These are phyloP conservation scores for Coprinopsis sp. DNA, from an alignment of 768 basidiomycete species.

Conservation along the genomic window DNA sequence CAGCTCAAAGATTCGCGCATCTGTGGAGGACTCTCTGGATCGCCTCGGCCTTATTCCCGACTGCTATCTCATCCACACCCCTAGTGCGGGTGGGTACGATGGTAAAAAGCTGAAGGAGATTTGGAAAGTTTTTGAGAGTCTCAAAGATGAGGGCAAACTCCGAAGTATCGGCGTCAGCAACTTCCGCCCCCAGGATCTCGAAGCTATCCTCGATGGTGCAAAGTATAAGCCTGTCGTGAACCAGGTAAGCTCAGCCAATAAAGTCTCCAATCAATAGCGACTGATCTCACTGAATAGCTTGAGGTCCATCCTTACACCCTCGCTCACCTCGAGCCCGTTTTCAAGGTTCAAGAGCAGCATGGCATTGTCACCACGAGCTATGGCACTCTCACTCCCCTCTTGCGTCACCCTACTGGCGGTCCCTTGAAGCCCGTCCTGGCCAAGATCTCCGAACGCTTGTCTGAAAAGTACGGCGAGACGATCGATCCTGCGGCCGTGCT, in stretches of 20 bases:
- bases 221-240: constrained; percentile 51
- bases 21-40: constrained; percentile 42
- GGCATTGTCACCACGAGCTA: constrained; percentile 35
- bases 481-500: constrained; percentile 23
- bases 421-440: constrained; percentile 35
- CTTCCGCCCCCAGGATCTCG: constrained; percentile 42
- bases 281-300: constrained; percentile 17
- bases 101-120: constrained; percentile 26
- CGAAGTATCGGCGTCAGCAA: constrained; percentile 51
- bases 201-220: constrained; percentile 37
- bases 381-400: constrained; percentile 32
- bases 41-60: constrained; percentile 46
- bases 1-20: constrained; percentile 29
- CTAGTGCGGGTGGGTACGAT: constrained; percentile 25
- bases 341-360: constrained; percentile 31
- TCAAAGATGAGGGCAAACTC: constrained; percentile 36
- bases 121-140: constrained; percentile 51
- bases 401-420: constrained; percentile 33
- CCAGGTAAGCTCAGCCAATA: constrained; percentile 30
- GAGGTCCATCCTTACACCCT: constrained; percentile 35
- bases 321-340: constrained; percentile 28
- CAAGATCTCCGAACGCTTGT: constrained; percentile 27
- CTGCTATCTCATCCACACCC: constrained; percentile 49
- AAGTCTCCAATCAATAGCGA: neutral
- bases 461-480: constrained; percentile 15